phyloP scores from a whole-genome alignment of 257 asterid species.

The Perilla frutescens region DNA sequence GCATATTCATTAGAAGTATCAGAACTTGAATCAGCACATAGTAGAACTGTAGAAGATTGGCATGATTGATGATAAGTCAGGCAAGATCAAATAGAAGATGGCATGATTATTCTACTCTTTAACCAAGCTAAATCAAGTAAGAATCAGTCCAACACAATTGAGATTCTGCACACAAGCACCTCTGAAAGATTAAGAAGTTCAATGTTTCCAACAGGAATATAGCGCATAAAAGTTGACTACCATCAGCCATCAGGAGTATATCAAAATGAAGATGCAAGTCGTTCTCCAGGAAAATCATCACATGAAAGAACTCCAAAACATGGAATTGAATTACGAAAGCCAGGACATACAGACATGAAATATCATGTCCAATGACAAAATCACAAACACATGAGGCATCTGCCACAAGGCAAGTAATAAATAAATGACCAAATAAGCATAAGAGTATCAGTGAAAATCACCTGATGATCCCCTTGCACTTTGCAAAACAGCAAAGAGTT shows the following conservation, averaged over 20 bases:
- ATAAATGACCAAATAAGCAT: conserved; percentile 27
- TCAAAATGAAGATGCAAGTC: conserved; percentile 12
- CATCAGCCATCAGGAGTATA: conserved; percentile 1
- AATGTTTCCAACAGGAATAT: conserved; percentile 10
- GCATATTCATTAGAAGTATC: conserved; percentile 25
- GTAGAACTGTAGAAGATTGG: conserved; percentile 12
- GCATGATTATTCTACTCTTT: conserved; percentile 10
- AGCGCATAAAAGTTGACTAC: conserved; percentile 7
- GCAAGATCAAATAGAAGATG: conserved; percentile 10
- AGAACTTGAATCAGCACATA: conserved; percentile 19
- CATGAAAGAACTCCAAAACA: conserved; percentile 20
- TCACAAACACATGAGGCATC: conserved; percentile 23
- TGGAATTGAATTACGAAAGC: conserved; percentile 6
- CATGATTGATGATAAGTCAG: background rate
- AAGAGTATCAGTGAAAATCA: conserved; percentile 42
- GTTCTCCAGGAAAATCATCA: conserved; percentile 10
- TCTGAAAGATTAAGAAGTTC: conserved; percentile 1
- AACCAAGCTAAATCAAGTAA: conserved; percentile 25
- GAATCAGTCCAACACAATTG: conserved; percentile 19
- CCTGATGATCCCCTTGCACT: conserved; percentile 99
- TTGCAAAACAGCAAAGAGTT: conserved; percentile 96
- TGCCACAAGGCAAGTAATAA: conserved; percentile 25
- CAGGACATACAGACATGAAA: conserved; percentile 19
- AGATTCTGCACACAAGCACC: conserved; percentile 31
- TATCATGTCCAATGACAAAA: conserved; percentile 27